Conservation (phyloP, 192 early-diverging fungal genomes). For the Chytriomyces confervae region DNA sequence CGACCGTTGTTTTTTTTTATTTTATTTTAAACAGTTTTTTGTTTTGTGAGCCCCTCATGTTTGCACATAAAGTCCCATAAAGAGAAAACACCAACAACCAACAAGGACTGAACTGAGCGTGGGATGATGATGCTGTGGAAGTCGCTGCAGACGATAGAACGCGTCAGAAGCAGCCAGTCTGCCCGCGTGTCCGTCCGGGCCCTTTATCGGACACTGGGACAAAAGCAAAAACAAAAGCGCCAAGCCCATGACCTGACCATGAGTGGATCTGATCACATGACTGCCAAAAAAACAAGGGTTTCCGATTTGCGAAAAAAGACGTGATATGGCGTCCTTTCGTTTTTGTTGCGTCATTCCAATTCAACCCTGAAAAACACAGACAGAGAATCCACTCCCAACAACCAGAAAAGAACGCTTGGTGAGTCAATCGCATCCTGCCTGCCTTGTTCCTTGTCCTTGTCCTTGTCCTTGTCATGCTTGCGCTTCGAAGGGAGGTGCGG, state of each 20-base stretch:
- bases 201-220: no score
- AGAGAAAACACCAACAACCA: background rate
- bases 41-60: background rate
- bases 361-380: background rate
- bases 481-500: no score
- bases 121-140: no score
- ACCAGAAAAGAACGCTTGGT: background rate
- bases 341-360: background rate
- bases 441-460: no score
- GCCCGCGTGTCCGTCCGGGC: no score
- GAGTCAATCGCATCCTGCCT: background rate
- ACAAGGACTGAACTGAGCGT: background rate
- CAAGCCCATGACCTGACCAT: no score
- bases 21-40: background rate
- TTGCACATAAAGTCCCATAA: background rate
- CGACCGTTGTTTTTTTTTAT: background rate
- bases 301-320: background rate
- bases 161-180: no score
- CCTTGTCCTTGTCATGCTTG: background rate
- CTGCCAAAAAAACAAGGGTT: background rate
- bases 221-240: no score
- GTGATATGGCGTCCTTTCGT: background rate
- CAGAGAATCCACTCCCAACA: background rate
- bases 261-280: background rate
- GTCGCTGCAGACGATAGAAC: no score